A percentile compares a stretch with the other conserved stretches of the same genome.
Evolutionary conservation across 1,284 basidiomycete genomes (phyloP).

Genomic region (Somion occarium): DNA sequence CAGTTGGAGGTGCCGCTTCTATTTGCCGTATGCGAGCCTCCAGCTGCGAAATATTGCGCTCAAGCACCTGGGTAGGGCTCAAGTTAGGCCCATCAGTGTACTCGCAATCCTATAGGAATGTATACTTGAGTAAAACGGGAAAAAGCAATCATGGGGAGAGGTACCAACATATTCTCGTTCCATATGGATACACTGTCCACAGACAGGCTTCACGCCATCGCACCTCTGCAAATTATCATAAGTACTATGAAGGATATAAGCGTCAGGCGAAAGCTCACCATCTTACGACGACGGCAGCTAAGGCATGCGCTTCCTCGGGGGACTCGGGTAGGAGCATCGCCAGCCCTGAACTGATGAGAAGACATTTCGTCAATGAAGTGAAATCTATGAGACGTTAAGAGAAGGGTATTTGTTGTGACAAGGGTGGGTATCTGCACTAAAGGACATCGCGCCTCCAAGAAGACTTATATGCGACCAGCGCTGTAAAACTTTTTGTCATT

Average conservation of each 20-base stretch:
- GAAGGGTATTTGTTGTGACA: not conserved
- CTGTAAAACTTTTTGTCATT: too few species aligned
- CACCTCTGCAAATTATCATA: conserved; percentile 10
- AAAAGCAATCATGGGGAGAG: not conserved
- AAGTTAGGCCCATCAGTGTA: conserved; percentile 11
- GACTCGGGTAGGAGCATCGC: conserved; percentile 6
- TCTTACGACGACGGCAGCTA: conserved; percentile 15
- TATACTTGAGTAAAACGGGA: too few species aligned
- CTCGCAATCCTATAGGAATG: conserved; percentile 14
- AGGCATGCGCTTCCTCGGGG: conserved; percentile 16
- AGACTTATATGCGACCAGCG: not conserved
- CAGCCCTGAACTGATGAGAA: conserved; percentile 7
- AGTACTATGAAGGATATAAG: not conserved
- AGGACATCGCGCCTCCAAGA: not conserved
- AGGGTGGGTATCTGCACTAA: not conserved
- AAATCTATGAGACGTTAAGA: not conserved
- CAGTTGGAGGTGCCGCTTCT: not conserved
- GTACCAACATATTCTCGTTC: conserved; percentile 8
- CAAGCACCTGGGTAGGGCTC: conserved; percentile 11
- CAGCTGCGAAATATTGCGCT: conserved; percentile 12
- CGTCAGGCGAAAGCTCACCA: conserved; percentile 5
- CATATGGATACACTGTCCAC: conserved; percentile 14
- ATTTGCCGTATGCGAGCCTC: conserved; percentile 13
- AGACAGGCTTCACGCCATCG: conserved; percentile 14
- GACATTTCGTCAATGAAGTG: not conserved